Evolutionary conservation across 345 rosid species (phyloP).

Genomic region (Microthlaspi erraticum): DNA sequence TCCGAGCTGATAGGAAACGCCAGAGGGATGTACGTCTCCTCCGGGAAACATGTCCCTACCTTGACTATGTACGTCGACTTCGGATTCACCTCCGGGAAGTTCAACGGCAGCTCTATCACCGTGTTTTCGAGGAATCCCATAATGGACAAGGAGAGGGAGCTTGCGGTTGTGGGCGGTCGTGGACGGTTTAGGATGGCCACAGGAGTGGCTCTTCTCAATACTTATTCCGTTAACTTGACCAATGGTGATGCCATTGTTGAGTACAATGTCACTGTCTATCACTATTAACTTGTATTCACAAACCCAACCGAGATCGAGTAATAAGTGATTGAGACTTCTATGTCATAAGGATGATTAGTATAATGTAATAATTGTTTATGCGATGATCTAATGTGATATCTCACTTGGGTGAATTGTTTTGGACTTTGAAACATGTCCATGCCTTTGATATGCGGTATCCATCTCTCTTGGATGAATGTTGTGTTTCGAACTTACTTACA

Average conservation of each 20-base stretch:
- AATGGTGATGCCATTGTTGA: constrained; percentile 54
- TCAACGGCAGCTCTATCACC: constrained; percentile 56
- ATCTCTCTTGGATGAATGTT: too few species aligned
- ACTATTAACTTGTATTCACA: constrained; percentile 43
- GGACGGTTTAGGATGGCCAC: constrained; percentile 54
- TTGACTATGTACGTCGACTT: constrained; percentile 27
- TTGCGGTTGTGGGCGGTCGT: constrained; percentile 62
- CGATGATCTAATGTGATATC: too few species aligned
- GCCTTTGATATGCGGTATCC: too few species aligned
- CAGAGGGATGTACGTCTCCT: constrained; percentile 50
- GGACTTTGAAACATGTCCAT: too few species aligned
- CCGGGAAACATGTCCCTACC: constrained; percentile 35
- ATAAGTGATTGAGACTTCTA: too few species aligned
- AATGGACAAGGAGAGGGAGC: constrained; percentile 46
- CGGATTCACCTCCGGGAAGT: constrained; percentile 50
- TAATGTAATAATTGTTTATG: too few species aligned
- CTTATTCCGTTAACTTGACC: constrained; percentile 35
- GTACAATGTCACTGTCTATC: constrained; percentile 48
- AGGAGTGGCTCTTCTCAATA: constrained; percentile 48
- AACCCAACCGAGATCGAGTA: neutral
- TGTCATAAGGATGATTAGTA: too few species aligned
- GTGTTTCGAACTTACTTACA: too few species aligned
- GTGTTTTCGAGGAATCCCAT: constrained; percentile 55
- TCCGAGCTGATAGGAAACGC: constrained; percentile 52
- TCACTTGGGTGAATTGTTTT: too few species aligned